phyloP scores from a whole-genome alignment of 352 stramenopile species.

The Phytophthora brassicae region DNA sequence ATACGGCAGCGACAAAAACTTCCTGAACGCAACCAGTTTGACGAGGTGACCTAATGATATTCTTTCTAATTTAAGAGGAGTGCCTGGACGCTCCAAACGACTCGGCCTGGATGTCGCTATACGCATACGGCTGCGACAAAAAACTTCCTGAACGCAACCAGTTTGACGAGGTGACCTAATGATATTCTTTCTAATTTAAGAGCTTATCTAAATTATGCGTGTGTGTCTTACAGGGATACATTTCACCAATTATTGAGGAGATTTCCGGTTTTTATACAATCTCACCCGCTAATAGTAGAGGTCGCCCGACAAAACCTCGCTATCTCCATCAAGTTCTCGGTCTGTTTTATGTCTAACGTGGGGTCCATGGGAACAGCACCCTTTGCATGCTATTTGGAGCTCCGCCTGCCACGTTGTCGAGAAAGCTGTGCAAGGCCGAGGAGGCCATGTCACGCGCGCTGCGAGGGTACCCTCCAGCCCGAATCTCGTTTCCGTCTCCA shows the following conservation, averaged over 20 bases:
- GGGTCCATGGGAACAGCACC: background rate
- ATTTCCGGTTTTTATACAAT: background rate
- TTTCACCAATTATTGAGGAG: background rate
- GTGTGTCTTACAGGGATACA: no score
- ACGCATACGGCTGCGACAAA: background rate
- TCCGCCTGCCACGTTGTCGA: background rate
- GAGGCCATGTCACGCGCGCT: background rate
- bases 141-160: conserved; percentile 1
- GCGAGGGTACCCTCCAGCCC: background rate
- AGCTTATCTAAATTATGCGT: no score
- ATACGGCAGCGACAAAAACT: background rate
- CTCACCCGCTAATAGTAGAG: background rate
- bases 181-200: no score
- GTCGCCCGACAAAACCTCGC: background rate
- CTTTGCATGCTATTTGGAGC: conserved; percentile 7
- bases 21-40: no score
- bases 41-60: background rate
- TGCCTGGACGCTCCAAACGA: background rate
- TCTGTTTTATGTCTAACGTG: conserved; percentile 10
- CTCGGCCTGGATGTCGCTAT: background rate
- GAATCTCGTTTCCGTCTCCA: conserved; percentile 3
- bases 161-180: background rate
- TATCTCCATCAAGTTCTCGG: conserved; percentile 11
- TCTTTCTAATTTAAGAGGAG: no score
- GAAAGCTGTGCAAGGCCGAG: conserved; percentile 2